phyloP scores from a whole-genome alignment of 306 rosid species.

The Cucumis melo region DNA sequence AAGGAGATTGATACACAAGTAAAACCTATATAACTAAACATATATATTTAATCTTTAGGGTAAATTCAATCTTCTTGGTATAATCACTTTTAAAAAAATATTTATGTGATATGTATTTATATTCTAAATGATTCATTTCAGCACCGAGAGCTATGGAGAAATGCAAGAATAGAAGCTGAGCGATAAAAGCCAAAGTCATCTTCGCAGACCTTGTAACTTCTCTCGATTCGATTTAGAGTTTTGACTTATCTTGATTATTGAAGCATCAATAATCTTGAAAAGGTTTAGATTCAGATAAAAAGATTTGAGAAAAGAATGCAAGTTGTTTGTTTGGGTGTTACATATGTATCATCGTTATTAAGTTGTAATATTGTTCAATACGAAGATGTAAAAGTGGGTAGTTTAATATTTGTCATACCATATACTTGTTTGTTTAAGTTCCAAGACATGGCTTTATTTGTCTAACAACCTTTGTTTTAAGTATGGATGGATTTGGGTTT shows the following conservation, averaged over 20 bases:
- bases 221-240: constrained; percentile 13
- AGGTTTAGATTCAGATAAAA: not conserved
- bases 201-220: constrained; percentile 20
- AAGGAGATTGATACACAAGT: no score
- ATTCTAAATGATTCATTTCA: constrained; percentile 10
- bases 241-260: not conserved
- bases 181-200: not conserved
- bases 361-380: not conserved
- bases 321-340: not conserved
- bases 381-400: constrained; percentile 11
- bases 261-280: constrained; percentile 27
- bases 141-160: constrained; percentile 95
- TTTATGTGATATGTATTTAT: no score
- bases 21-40: no score
- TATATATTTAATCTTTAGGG: not conserved
- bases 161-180: constrained; percentile 70
- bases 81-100: not conserved
- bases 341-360: not conserved
- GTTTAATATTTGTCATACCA: constrained; percentile 15
- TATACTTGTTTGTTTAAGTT: constrained; percentile 16
- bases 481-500: not conserved
- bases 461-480: constrained; percentile 2
- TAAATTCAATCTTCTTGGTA: not conserved
- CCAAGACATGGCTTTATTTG: not conserved
- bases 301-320: not conserved